Percentiles rank a stretch among this genome's conserved stretches.
These are phyloP conservation scores for Protoeuglena noctilucae DNA, from an alignment of 139 green algal genomes.

Conservation along the genomic window DNA sequence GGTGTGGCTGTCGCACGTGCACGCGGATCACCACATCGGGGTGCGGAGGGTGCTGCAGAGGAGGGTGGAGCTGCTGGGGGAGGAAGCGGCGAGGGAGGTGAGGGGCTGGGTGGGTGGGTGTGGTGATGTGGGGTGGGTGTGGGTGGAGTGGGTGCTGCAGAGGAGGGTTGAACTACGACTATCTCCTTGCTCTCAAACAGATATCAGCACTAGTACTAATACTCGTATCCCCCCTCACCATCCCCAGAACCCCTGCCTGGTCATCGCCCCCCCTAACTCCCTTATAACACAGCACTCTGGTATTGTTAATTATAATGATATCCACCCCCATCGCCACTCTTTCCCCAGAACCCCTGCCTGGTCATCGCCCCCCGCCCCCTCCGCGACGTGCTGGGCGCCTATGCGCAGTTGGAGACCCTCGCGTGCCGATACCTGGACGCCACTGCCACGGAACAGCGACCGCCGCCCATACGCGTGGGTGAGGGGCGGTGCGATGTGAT, in stretches of 20 bases:
- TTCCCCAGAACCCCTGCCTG: conserved; percentile 19
- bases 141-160: too few species aligned
- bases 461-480: conserved; percentile 22
- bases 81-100: background rate
- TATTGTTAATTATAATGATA: too few species aligned
- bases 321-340: too few species aligned
- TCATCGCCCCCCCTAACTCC: conserved; percentile 79
- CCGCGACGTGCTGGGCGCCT: conserved; percentile 40
- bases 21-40: conserved; percentile 92
- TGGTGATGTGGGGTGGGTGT: too few species aligned
- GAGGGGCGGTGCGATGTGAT: background rate
- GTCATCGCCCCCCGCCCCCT: conserved; percentile 68
- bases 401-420: conserved; percentile 30
- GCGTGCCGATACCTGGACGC: background rate
- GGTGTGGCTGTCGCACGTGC: conserved; percentile 91
- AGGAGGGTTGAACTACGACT: too few species aligned
- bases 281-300: too few species aligned
- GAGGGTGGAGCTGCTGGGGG: conserved; percentile 24
- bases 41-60: conserved; percentile 40
- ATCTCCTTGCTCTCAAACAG: too few species aligned
- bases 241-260: conserved; percentile 20
- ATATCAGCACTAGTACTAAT: too few species aligned
- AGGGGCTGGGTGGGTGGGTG: background rate
- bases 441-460: conserved; percentile 43
- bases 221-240: too few species aligned